A percentile compares a stretch with the other conserved stretches of the same genome.
These are phyloP conservation scores for Pythium sukuiense DNA, from an alignment of 352 stramenopile species.

Conservation along the genomic window DNA sequence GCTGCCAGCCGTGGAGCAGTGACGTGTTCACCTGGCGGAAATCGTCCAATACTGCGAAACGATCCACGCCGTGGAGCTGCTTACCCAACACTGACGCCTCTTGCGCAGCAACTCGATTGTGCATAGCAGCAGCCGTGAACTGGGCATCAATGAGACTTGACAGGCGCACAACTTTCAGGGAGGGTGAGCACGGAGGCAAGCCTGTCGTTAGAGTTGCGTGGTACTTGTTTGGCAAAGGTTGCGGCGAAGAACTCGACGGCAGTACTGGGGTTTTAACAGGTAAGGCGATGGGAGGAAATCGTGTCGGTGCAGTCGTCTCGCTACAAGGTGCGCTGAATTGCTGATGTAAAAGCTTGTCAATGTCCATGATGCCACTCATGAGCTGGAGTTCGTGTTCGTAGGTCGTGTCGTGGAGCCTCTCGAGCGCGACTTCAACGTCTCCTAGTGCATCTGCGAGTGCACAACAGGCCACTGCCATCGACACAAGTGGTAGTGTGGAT, in stretches of 20 bases:
- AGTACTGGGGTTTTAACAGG: not conserved
- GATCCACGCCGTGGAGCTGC: slow-evolving; percentile 1
- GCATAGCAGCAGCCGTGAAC: slow-evolving; percentile 20
- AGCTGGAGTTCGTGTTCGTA: slow-evolving; percentile 66
- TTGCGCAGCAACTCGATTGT: not conserved
- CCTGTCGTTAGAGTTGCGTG: not conserved
- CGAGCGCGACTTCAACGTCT: slow-evolving; percentile 45
- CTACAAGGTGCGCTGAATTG: slow-evolving; percentile 17
- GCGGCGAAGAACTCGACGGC: not conserved
- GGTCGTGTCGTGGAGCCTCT: slow-evolving; percentile 50
- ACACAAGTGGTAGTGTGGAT: slow-evolving; percentile 39
- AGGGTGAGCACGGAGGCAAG: slow-evolving; percentile 16
- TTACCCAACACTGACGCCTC: not conserved
- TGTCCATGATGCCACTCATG: slow-evolving; percentile 50
- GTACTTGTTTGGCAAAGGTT: not conserved
- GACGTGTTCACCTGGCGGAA: slow-evolving; percentile 49
- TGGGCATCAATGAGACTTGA: slow-evolving; percentile 25
- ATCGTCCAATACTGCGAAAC: slow-evolving; percentile 44
- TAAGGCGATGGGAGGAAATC: slow-evolving; percentile 26
- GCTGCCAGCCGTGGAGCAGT: slow-evolving; percentile 40
- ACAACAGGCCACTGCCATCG: slow-evolving; percentile 54
- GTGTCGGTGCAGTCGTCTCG: not conserved
- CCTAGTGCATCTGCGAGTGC: slow-evolving; percentile 56
- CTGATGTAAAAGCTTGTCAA: slow-evolving; percentile 32
- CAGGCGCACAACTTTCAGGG: slow-evolving; percentile 17